Evolutionary conservation across 2,329 filamentous ascomycete genomes (phyloP), one percentile per base, ranked within the genome.

Genomic region (Waltergamsia citrina): DNA sequence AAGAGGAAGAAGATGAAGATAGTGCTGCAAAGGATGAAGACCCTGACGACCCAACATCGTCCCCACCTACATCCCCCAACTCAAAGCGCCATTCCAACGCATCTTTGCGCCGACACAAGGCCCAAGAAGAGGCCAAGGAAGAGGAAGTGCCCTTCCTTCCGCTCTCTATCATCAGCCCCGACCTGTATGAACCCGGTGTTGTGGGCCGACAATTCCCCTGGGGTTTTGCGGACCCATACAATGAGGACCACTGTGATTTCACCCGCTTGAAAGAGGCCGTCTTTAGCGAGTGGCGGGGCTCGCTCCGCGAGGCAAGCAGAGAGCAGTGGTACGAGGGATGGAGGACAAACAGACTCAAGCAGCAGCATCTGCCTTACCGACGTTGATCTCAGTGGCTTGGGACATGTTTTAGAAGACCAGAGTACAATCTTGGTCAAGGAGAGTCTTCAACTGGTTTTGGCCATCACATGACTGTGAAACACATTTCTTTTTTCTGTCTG

Each of bases 261-360:
- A 68, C 83, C 36, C 81, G 81, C 41, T 71, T 98, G 45, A 92
- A 92, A 61, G 88, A 96, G 39, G 80, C 82, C 7, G 84, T 98
- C 21, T 98, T 98, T 57, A 78, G 69, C 43, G 90, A 96, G 51
- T 98, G 92, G 92, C 81, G 90, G 33, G 74, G 74, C 28, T 92
- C 98, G 53, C 68, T 98, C 39, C 81, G 90, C 40, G 86, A 94
- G 56, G 83, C 86, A 34, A 94, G 86, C 56, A 76, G 86, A 36
- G 87, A 94, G 52, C 74, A 87, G 47, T 95, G 87, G 85, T 96
- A 96, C 49, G 90, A 96, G 59, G 80, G 84, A 48, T 96, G 90
- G 92, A 78, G 92, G 59, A 95, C 76, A 7, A 79, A 65, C 58
- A 66, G 74, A 36, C 68, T 81, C 43, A 78, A 78, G 59, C 61